Evolutionary conservation across 2,329 filamentous ascomycete genomes (phyloP).

Genomic region (Penicillium expansum): DNA sequence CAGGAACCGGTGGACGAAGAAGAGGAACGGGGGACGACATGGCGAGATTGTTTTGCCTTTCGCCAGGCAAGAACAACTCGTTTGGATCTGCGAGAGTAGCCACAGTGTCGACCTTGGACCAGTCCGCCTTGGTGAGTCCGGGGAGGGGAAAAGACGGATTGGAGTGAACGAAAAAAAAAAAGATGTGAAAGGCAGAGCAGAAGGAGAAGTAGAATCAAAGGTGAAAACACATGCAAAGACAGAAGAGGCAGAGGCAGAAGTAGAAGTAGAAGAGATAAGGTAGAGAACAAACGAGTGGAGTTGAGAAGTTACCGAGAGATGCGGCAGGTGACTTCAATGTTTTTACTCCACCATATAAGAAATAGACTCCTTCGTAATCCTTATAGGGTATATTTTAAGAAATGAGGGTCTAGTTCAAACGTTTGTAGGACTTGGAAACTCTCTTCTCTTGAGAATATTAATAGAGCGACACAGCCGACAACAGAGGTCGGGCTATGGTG

Average conservation of each 20-base stretch:
- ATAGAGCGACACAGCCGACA: conserved; percentile 24
- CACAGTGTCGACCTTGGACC: conserved; percentile 32
- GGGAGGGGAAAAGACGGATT: conserved; percentile 9
- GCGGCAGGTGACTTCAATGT: conserved; percentile 10
- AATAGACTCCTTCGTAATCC: neutral
- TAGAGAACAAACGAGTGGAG: conserved; percentile 15
- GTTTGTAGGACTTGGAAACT: neutral
- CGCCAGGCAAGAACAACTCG: conserved; percentile 42
- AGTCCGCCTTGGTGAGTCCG: conserved; percentile 10
- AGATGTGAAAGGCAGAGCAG: conserved; percentile 1
- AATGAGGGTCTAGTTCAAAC: neutral
- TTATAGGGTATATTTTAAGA: neutral
- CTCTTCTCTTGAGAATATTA: conserved; percentile 17
- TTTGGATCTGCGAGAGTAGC: conserved; percentile 40
- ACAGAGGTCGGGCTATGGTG: conserved; percentile 20
- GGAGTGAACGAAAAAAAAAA: neutral
- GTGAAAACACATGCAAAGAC: neutral
- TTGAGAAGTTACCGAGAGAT: conserved; percentile 13
- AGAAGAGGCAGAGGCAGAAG: neutral
- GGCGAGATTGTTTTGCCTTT: conserved; percentile 46
- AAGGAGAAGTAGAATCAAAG: neutral
- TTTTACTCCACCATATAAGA: conserved; percentile 6
- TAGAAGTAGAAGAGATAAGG: conserved; percentile 14
- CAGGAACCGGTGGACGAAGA: conserved; percentile 77
- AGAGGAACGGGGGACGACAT: conserved; percentile 74